Percentiles rank a stretch among this genome's conserved stretches.
These are phyloP conservation scores for Monilinia laxa DNA, from an alignment of 2,329 filamentous ascomycete genomes.

Conservation along the genomic window DNA sequence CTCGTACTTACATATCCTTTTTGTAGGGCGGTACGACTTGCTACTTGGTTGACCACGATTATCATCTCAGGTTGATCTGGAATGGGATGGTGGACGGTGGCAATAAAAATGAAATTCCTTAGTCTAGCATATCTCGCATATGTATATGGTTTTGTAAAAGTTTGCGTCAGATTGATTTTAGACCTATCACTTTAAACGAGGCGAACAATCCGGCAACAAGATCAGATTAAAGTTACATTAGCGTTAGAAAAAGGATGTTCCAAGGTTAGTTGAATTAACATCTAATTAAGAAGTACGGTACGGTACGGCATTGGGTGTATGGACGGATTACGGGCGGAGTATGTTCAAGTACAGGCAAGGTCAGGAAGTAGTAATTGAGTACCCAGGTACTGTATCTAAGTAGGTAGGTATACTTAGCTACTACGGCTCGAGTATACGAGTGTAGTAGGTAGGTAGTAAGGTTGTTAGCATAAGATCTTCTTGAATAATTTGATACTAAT, in stretches of 20 bases:
- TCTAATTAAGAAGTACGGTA: too few species aligned
- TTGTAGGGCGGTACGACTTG: constrained; percentile 3
- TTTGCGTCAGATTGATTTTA: constrained; percentile 10
- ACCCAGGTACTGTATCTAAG: too few species aligned
- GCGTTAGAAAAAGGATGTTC: constrained; percentile 4
- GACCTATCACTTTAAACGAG: constrained; percentile 23
- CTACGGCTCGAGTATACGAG: too few species aligned
- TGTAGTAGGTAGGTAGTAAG: too few species aligned
- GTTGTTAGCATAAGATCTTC: too few species aligned
- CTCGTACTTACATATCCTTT: neutral
- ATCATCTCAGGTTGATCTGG: neutral
- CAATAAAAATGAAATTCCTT: constrained; percentile 5
- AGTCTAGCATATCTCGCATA: neutral
- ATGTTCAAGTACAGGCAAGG: too few species aligned
- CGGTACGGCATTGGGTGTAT: too few species aligned
- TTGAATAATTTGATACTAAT: too few species aligned
- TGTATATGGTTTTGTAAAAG: constrained; percentile 2
- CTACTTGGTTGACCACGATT: neutral
- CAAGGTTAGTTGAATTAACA: neutral
- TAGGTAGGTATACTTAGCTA: too few species aligned
- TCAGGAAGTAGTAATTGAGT: too few species aligned
- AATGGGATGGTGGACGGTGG: constrained; percentile 1
- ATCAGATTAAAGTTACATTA: constrained; percentile 25
- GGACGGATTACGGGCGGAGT: too few species aligned
- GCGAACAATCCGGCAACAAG: constrained; percentile 20